Evolutionary conservation across 2,329 filamentous ascomycete genomes (phyloP), one percentile per base, ranked within the genome.

Genomic region (Mollisiaceae sp.): DNA sequence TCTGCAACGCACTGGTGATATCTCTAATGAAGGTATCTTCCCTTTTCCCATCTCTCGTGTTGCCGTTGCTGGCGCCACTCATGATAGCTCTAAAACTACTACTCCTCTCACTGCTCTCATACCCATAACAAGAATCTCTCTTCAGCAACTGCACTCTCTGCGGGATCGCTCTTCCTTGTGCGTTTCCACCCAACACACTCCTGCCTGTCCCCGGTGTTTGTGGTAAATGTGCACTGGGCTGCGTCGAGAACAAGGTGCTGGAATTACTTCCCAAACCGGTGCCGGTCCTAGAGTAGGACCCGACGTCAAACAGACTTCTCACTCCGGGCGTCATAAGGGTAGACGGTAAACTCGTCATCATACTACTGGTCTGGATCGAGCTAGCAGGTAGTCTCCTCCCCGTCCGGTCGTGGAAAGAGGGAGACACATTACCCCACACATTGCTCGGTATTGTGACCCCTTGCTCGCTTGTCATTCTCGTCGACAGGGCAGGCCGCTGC

Each of bases 351-450:
- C 8, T 12, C 5, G 6, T 56, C 54, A 56, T 56, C 54, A 56
- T 56, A 20, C 11, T 18, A 20, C 11, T 39, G 1, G 54, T 56
- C 22, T 56, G 54, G 27, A 56, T 12, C 14, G 27, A 38, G 18
- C 54, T 56, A 8, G 54, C 54, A 5, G 54, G 54, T 5, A 20
- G 8, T 52, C 22, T 24, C 9, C 54, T n/a, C 14, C 36, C 11
- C 11, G 27, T 36, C 18, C 32, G 18, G 5, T 36, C 36, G 18
- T 38, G 32, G 32, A 52, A 52, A 32, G 43, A 55, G 22, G 63
- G 24, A 11, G 64, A 65, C 59, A 54, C 39, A 55, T 59, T 56
- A 18, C 56, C 56, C 64, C 64, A 66, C 18, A 65, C 55, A 15
- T 63, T 47, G 35, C 64, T 64, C 41, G 45, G 60, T 1, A 66